These are phyloP conservation scores for Adansonia madagascariensis DNA, from an alignment of 441 rosid species.

Conservation along the genomic window DNA sequence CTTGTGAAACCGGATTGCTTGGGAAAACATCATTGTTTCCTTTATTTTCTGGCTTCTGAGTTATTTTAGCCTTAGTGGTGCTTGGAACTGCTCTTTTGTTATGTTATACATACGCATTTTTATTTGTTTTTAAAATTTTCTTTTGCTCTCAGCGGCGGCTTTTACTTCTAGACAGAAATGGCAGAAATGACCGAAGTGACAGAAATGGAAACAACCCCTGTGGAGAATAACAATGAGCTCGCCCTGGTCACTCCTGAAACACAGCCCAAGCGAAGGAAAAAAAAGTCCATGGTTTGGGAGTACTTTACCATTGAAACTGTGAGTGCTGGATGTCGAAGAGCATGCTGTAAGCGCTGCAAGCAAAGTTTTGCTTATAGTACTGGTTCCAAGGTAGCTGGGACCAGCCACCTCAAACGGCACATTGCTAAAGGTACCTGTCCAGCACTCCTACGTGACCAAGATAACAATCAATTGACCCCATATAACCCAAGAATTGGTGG, in stretches of 20 bases:
- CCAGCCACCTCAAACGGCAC: slow-evolving; percentile 82
- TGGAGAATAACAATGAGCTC: slow-evolving; percentile 22
- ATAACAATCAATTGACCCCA: slow-evolving; percentile 48
- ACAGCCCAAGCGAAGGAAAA: slow-evolving; percentile 74
- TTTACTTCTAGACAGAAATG: not conserved
- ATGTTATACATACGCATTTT: not conserved
- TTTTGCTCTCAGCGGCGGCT: not conserved
- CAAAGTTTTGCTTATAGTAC: slow-evolving; percentile 76
- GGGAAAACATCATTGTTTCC: not conserved
- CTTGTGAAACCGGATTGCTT: not conserved
- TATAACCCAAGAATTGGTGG: slow-evolving; percentile 47
- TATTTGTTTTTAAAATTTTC: not conserved
- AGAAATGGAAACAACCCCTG: slow-evolving; percentile 4
- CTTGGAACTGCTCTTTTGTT: not conserved
- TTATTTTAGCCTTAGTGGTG: slow-evolving; percentile 6
- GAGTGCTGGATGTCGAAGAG: slow-evolving; percentile 64
- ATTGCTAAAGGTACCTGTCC: slow-evolving; percentile 75
- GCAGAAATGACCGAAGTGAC: not conserved
- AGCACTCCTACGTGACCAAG: slow-evolving; percentile 56
- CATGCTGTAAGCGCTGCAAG: slow-evolving; percentile 75
- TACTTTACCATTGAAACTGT: slow-evolving; percentile 63
- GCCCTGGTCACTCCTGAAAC: slow-evolving; percentile 42
- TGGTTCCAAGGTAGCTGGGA: slow-evolving; percentile 74
- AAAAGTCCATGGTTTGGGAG: slow-evolving; percentile 82
- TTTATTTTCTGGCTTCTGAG: not conserved